These are phyloP conservation scores for Niebla homalea DNA, from an alignment of 495 filamentous ascomycete species.

Conservation along the genomic window DNA sequence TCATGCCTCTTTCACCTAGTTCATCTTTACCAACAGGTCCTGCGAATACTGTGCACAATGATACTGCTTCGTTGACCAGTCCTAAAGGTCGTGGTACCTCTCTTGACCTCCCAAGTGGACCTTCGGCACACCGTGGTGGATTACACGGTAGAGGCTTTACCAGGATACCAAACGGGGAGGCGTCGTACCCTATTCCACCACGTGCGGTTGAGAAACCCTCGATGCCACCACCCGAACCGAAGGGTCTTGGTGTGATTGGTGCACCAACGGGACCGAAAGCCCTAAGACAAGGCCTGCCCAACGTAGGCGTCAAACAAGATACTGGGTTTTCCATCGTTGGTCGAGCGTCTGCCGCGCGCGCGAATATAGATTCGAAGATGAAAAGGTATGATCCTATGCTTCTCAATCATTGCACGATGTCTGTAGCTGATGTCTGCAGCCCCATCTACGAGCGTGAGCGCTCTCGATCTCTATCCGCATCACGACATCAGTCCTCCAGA, in stretches of 20 bases:
- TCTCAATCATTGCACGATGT: not conserved
- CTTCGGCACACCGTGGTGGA: conserved; percentile 18
- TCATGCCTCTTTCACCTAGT: conserved; percentile 19
- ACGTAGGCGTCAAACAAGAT: conserved; percentile 34
- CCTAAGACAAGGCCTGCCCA: conserved; percentile 74
- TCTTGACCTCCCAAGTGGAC: conserved; percentile 10
- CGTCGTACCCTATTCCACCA: conserved; percentile 11
- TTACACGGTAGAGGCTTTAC: conserved; percentile 18
- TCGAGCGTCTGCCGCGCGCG: conserved; percentile 18
- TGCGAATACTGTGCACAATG: conserved; percentile 7
- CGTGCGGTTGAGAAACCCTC: conserved; percentile 10
- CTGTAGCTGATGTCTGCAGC: not conserved
- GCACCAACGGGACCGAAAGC: conserved; percentile 90
- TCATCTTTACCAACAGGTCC: conserved; percentile 16
- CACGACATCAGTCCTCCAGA: conserved; percentile 37
- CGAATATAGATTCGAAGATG: conserved; percentile 13
- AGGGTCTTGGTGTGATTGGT: conserved; percentile 52
- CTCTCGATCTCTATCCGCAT: conserved; percentile 26
- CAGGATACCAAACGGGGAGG: conserved; percentile 9
- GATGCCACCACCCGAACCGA: conserved; percentile 24
- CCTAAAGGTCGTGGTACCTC: conserved; percentile 9
- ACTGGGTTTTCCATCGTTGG: conserved; percentile 21
- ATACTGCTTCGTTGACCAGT: conserved; percentile 1
- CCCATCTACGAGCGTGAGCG: conserved; percentile 15
- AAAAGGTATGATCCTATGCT: conserved; percentile 26